Percentiles rank a stretch among this genome's conserved stretches.
These are phyloP conservation scores for Lachancea fermentati DNA, from an alignment of 805 yeast species.

Conservation along the genomic window DNA sequence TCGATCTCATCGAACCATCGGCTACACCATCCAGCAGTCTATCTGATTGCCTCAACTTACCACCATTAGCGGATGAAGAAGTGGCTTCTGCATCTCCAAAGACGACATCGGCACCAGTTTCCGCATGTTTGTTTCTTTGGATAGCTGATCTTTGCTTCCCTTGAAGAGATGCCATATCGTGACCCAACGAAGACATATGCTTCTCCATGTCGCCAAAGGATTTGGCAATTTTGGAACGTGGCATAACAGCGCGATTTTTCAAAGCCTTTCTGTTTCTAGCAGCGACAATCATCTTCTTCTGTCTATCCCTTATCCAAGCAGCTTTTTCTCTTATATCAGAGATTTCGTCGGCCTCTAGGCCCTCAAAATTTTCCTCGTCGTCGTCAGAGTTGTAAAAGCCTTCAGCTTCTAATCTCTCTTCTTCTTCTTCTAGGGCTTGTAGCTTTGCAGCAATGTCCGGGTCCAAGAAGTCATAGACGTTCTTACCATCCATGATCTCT, in stretches of 20 bases:
- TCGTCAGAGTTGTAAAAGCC: constrained; percentile 93
- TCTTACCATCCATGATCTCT: constrained; percentile 91
- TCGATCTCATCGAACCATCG: constrained; percentile 73
- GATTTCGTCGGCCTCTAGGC: constrained; percentile 61
- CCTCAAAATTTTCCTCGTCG: constrained; percentile 63
- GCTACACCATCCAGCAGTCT: constrained; percentile 81
- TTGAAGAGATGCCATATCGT: constrained; percentile 66
- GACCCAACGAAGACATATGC: constrained; percentile 86
- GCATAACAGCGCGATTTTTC: constrained; percentile 83
- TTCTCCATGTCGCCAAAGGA: constrained; percentile 74
- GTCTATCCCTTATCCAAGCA: constrained; percentile 90
- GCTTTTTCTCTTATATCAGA: constrained; percentile 77
- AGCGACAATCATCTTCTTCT: constrained; percentile 86
- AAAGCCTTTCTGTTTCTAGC: constrained; percentile 81
- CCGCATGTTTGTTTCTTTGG: constrained; percentile 36
- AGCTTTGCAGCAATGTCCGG: constrained; percentile 91
- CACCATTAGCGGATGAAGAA: constrained; percentile 34
- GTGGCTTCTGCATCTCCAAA: constrained; percentile 43
- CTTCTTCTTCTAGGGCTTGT: constrained; percentile 95
- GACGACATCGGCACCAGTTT: constrained; percentile 77
- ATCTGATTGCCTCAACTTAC: constrained; percentile 55
- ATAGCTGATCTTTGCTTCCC: constrained; percentile 42
- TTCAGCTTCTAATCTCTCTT: constrained; percentile 84
- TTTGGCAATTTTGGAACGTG: constrained; percentile 80
- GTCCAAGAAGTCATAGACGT: constrained; percentile 95